phyloP scores from a whole-genome alignment of 1,284 basidiomycete genomes.

The Erythrobasidium hasegawianum region DNA sequence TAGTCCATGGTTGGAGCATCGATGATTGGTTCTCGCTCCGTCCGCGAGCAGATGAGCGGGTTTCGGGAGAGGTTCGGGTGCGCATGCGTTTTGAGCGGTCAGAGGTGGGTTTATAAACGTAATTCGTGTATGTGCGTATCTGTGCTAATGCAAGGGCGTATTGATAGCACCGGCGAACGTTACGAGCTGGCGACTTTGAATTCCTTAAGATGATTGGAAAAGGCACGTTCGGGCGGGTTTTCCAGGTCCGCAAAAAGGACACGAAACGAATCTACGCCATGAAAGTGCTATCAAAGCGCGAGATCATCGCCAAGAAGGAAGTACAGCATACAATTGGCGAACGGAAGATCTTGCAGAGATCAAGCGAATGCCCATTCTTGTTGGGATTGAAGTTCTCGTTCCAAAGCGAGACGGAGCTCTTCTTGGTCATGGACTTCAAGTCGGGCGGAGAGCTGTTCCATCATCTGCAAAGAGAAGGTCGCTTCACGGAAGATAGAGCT shows the following conservation, averaged over 20 bases:
- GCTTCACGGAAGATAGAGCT: constrained; percentile 87
- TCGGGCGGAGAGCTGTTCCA: constrained; percentile 97
- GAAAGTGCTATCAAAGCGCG: constrained; percentile 98
- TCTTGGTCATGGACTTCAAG: constrained; percentile 98
- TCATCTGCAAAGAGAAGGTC: constrained; percentile 91
- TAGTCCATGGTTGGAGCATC: constrained; percentile 86
- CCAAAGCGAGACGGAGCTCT: constrained; percentile 92
- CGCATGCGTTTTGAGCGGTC: constrained; percentile 89
- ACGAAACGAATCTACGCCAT: constrained; percentile 99
- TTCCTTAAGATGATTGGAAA: constrained; percentile 98
- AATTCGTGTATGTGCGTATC: too few species aligned
- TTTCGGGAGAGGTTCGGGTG: constrained; percentile 88
- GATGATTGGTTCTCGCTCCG: constrained; percentile 85
- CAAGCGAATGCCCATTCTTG: constrained; percentile 91
- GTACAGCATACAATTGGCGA: constrained; percentile 99
- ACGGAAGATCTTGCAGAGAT: constrained; percentile 94
- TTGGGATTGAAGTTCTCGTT: constrained; percentile 98
- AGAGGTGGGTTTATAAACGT: constrained; percentile 64
- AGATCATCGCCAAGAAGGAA: constrained; percentile 98
- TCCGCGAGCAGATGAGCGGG: constrained; percentile 56
- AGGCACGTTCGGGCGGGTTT: constrained; percentile 98
- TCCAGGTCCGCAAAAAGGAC: constrained; percentile 96
- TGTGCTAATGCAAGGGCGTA: not conserved
- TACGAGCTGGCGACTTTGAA: constrained; percentile 72
- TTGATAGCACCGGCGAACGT: constrained; percentile 14